phyloP scores from a whole-genome alignment of 2,329 filamentous ascomycete genomes.

The Zarea fungicola region DNA sequence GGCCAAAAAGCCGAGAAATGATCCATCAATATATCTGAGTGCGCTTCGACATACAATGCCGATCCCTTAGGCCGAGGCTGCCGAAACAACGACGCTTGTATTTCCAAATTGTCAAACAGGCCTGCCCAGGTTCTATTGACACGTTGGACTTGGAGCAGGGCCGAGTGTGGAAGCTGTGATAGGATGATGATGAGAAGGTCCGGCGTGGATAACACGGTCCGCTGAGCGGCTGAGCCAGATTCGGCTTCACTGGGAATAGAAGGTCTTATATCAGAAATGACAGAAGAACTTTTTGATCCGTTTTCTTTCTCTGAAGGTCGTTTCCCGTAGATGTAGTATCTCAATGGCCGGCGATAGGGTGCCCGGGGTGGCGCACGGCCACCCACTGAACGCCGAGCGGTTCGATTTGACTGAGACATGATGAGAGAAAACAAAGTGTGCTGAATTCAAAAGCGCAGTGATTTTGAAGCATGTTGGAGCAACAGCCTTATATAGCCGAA shows the following conservation, averaged over 20 bases:
- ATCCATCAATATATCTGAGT: background rate
- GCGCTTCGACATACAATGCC: background rate
- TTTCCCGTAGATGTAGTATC: background rate
- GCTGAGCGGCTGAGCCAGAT: background rate
- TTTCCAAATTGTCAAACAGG: background rate
- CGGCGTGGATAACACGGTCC: background rate
- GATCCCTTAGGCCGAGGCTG: background rate
- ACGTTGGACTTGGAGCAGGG: background rate
- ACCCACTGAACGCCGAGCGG: background rate
- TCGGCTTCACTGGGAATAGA: background rate
- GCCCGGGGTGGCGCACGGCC: background rate
- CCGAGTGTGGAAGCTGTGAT: slow-evolving; percentile 1
- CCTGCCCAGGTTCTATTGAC: slow-evolving; percentile 1
- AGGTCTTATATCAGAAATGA: too few species aligned
- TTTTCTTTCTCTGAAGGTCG: background rate
- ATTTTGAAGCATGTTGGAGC: too few species aligned
- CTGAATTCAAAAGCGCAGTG: too few species aligned
- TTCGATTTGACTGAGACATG: background rate
- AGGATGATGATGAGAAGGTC: slow-evolving; percentile 3
- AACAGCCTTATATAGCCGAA: too few species aligned
- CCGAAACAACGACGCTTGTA: background rate
- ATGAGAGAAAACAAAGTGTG: too few species aligned
- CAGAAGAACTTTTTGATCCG: background rate
- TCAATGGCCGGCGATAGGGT: background rate
- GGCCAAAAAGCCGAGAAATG: background rate